phyloP scores from a whole-genome alignment of 306 rosid species.

The Leucaena leucocephala region DNA sequence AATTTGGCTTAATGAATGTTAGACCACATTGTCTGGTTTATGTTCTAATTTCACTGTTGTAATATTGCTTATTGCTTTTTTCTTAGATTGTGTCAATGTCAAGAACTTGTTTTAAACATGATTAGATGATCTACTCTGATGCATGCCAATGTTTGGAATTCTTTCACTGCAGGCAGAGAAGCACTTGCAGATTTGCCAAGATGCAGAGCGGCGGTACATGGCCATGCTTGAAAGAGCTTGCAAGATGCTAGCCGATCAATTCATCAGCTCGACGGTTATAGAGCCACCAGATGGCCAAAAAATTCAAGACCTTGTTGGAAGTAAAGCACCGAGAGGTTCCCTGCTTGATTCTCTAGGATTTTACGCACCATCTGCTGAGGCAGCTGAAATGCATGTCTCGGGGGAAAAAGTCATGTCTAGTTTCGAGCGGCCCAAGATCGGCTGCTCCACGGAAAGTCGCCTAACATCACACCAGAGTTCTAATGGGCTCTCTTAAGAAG shows the following conservation, averaged over 20 bases:
- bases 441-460: constrained; percentile 86
- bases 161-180: constrained; percentile 80
- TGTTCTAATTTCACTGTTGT: not conserved
- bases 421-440: constrained; percentile 66
- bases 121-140: constrained; percentile 18
- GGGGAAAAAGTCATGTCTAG: constrained; percentile 55
- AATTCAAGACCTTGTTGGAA: constrained; percentile 51
- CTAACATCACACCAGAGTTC: constrained; percentile 83
- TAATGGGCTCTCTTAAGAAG: constrained; percentile 70
- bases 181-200: constrained; percentile 95
- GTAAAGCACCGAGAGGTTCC: constrained; percentile 51
- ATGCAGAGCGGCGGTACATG: constrained; percentile 84
- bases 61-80: not conserved
- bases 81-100: not conserved
- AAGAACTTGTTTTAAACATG: not conserved
- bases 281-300: constrained; percentile 57
- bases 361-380: constrained; percentile 50
- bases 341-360: constrained; percentile 61
- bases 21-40: not conserved
- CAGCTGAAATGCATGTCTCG: constrained; percentile 53
- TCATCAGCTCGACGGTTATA: constrained; percentile 58
- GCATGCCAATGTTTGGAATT: constrained; percentile 41
- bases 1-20: too few relatives aligned
- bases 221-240: constrained; percentile 97
- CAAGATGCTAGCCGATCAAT: constrained; percentile 90